phyloP scores from a whole-genome alignment of 2,329 filamentous ascomycete species.

The Lanzia echinophila region DNA sequence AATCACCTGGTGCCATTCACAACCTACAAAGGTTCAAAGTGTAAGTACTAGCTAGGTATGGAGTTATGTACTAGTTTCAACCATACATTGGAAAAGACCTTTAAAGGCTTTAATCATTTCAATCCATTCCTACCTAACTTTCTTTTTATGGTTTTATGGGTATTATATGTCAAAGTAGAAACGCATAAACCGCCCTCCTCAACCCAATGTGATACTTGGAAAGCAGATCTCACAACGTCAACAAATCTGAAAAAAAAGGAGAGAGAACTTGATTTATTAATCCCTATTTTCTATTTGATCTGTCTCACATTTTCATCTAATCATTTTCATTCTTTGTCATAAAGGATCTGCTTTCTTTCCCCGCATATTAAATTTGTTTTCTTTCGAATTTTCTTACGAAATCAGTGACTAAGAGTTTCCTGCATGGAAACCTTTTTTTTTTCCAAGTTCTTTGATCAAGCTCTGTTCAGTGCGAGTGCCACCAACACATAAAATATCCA shows the following conservation, averaged over 20 bases:
- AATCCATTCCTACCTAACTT: too few species aligned
- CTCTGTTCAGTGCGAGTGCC: constrained; percentile 6
- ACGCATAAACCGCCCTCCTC: too few species aligned
- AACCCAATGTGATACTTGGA: too few species aligned
- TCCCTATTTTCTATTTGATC: neutral
- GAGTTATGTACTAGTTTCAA: too few species aligned
- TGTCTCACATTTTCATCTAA: neutral
- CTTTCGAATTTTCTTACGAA: constrained; percentile 5
- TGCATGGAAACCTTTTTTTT: neutral
- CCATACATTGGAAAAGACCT: too few species aligned
- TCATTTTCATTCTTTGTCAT: neutral
- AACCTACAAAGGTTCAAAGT: too few species aligned
- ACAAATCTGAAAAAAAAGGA: neutral
- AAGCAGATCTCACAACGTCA: neutral
- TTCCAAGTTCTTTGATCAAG: constrained; percentile 4
- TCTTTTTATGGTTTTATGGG: too few species aligned
- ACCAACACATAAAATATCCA: neutral
- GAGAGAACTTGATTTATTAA: neutral
- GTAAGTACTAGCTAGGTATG: too few species aligned
- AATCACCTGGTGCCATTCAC: too few species aligned
- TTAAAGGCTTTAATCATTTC: too few species aligned
- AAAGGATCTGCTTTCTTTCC: neutral
- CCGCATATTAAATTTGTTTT: constrained; percentile 4
- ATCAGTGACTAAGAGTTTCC: constrained; percentile 9
- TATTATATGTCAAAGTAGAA: too few species aligned